Evolutionary conservation across 768 basidiomycete genomes (phyloP), one percentile per base, ranked within the genome.

Genomic region (Rhodotorula toruloides): DNA sequence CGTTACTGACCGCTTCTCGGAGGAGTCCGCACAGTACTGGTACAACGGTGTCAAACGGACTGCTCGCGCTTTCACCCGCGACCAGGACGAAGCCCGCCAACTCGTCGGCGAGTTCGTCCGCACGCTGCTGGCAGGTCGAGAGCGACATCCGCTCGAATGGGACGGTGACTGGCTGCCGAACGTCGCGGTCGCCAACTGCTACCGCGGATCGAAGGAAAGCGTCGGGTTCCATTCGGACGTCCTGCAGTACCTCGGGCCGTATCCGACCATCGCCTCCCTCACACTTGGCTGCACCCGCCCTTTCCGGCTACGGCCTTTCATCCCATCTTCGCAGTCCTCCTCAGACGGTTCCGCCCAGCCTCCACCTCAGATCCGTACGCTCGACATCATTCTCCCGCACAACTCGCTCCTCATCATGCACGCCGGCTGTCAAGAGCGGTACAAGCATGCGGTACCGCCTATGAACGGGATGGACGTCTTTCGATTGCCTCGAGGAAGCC

Each of bases 351-450:
- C 40, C 47, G 32, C 62, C 21, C 6, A 6, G 9, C 34, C 34
- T n/a, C 40, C 37, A 22, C 31, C 40, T 3, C 22, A 58, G 32
- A 59, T 61, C 22, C 57, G 74, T 17, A 75, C 74, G 3, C 74
- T 70, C 58, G 65, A 72, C 48, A 65, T 75, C 47, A 27, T 36
- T 8, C 47, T 75, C 32, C 69, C 69, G 21, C 74, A 75, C 56
- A 74, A 74, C 50, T 68, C 72, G 32, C 63, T 75, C 40, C 48
- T 70, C 31, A 71, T 75, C 70, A 75, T 75, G 74, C 65, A 70
- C 39, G 74, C 69, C 2, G 74, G 74, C 0, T 52, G 39, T 10
- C 74, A 75, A 37, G 74, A 75, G 49, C n/a, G 27, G 19, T 74
- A 67, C 65, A 75, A 74, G 59, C 74, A 75, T 43, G 64, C 58